Percentiles rank a stretch among this genome's conserved stretches.
These are phyloP conservation scores for Aspergillus saccharolyticus DNA, from an alignment of 495 filamentous ascomycete species.

Conservation along the genomic window DNA sequence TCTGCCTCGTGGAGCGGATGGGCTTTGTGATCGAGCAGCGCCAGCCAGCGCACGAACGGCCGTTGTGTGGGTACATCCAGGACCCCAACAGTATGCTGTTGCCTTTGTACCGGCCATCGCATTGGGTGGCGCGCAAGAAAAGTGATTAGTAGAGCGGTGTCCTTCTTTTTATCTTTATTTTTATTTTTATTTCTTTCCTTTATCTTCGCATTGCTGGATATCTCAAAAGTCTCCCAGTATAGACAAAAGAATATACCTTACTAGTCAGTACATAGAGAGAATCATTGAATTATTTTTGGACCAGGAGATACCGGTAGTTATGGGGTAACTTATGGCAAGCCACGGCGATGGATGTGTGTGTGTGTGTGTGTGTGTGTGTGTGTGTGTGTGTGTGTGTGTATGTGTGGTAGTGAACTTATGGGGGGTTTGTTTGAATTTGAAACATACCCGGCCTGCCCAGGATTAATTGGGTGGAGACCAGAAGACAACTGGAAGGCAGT, in stretches of 20 bases:
- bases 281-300: no score
- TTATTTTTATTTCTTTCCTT: not conserved
- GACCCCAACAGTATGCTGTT: slow-evolving; percentile 79
- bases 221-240: not conserved
- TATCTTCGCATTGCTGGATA: no score
- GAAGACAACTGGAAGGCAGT: no score
- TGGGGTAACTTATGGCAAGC: no score
- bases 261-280: no score
- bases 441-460: not conserved
- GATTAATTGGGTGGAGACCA: slow-evolving; percentile 4
- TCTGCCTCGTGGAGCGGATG: slow-evolving; percentile 64
- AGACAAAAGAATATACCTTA: not conserved
- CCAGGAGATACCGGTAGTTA: no score
- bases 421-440: no score
- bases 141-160: not conserved
- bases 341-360: no score
- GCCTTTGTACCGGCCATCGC: slow-evolving; percentile 68
- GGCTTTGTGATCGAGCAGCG: slow-evolving; percentile 68
- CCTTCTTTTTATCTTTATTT: not conserved
- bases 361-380: no score
- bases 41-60: slow-evolving; percentile 39
- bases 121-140: slow-evolving; percentile 79
- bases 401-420: no score
- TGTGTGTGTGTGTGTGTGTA: no score
- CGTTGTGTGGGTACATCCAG: slow-evolving; percentile 73